Percentiles rank a stretch among this genome's conserved stretches.
Conservation (phyloP, 495 filamentous ascomycete species). For the Hyaloscypha bicolor region DNA sequence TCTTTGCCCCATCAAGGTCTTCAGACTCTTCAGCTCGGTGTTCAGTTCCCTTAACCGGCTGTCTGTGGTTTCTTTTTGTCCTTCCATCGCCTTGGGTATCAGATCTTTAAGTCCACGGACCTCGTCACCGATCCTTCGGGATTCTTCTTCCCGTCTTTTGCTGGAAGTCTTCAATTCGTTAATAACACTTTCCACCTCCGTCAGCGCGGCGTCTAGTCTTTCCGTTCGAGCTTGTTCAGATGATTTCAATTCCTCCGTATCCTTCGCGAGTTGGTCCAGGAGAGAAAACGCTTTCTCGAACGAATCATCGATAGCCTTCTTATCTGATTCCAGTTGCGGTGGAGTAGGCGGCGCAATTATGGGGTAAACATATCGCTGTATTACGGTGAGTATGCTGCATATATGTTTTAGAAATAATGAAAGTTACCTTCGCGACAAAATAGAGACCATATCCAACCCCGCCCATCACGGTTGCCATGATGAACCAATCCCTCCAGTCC, state of each 20-base stretch:
- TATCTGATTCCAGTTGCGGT: constrained; percentile 90
- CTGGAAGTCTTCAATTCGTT: constrained; percentile 77
- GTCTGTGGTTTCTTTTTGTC: constrained; percentile 83
- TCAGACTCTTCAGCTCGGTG: constrained; percentile 87
- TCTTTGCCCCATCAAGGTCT: constrained; percentile 80
- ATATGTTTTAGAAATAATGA: not conserved
- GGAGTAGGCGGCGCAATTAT: constrained; percentile 92
- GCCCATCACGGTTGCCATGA: constrained; percentile 90
- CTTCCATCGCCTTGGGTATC: constrained; percentile 85
- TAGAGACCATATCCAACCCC: constrained; percentile 88
- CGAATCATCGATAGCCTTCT: constrained; percentile 84
- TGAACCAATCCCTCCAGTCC: constrained; percentile 99
- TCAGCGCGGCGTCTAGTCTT: constrained; percentile 78
- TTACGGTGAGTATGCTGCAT: constrained; percentile 27
- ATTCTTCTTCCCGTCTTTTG: constrained; percentile 80
- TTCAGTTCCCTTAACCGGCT: constrained; percentile 80
- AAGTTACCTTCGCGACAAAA: constrained; percentile 73
- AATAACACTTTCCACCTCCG: constrained; percentile 82
- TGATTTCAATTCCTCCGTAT: constrained; percentile 83
- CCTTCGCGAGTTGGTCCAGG: constrained; percentile 87
- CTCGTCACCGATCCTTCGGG: constrained; percentile 81
- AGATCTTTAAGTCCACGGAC: constrained; percentile 77
- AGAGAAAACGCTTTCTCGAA: constrained; percentile 90
- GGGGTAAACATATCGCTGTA: constrained; percentile 83
- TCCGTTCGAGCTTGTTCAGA: constrained; percentile 84